phyloP scores from a whole-genome alignment of 305 asterid genomes.

The Solanum hybrid region DNA sequence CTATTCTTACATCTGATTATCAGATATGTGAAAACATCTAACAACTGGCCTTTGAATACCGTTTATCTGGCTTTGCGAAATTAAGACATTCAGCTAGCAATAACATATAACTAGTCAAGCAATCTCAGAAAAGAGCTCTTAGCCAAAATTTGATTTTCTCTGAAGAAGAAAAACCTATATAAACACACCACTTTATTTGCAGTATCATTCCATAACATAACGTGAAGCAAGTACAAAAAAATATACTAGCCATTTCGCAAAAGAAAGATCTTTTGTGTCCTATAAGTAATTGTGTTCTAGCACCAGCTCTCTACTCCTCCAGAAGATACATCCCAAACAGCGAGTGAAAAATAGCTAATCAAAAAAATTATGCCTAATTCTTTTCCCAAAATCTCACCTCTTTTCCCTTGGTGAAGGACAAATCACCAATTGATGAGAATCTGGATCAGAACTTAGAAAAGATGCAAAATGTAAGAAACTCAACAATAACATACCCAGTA shows the following conservation, averaged over 20 bases:
- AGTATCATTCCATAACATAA: neutral
- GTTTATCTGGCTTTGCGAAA: neutral
- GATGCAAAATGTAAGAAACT: neutral
- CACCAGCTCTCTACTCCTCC: conserved; percentile 6
- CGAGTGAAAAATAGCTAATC: conserved; percentile 2
- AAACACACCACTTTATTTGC: neutral
- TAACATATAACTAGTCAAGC: neutral
- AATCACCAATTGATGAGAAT: neutral
- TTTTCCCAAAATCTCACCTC: neutral
- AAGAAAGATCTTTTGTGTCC: neutral
- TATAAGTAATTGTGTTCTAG: neutral
- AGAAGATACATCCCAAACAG: neutral
- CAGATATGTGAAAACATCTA: neutral
- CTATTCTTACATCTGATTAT: neutral
- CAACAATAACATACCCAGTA: neutral
- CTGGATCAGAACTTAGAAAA: neutral
- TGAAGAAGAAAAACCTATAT: neutral
- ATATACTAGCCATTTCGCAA: neutral
- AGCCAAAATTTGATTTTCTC: neutral
- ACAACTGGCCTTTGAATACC: neutral
- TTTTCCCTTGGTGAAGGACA: neutral
- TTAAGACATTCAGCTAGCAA: neutral
- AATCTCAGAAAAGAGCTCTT: neutral
- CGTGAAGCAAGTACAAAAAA: neutral
- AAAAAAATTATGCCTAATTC: neutral